phyloP scores from a whole-genome alignment of 139 green algal species.

The Coelastrella sp. region DNA sequence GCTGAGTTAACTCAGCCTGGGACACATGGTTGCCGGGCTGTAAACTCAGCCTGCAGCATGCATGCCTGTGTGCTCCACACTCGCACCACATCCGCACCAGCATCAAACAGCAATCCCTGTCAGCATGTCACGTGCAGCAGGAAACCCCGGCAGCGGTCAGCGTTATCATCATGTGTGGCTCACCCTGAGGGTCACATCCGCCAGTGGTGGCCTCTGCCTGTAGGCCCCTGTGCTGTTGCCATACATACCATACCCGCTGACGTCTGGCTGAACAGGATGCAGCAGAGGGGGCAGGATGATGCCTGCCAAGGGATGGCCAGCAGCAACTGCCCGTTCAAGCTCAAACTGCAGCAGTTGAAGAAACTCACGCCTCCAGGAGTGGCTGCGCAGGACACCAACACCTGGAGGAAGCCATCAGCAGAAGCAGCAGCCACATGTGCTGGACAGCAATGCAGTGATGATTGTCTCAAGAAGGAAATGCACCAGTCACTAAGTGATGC shows the following conservation, averaged over 20 bases:
- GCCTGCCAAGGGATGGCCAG: not conserved
- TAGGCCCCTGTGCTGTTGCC: not conserved
- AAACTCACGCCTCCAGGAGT: not conserved
- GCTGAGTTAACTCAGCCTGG: too few species aligned
- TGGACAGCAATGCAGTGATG: not conserved
- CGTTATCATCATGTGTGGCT: not conserved
- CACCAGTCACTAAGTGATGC: too few species aligned
- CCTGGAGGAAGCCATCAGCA: not conserved
- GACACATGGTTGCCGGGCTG: too few species aligned
- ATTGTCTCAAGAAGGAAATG: too few species aligned
- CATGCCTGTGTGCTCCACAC: too few species aligned
- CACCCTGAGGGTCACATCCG: not conserved
- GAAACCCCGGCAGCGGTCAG: not conserved
- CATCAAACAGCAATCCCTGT: too few species aligned
- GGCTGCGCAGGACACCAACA: conserved; percentile 7
- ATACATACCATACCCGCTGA: conserved; percentile 3
- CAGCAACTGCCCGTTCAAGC: not conserved
- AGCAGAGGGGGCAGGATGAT: not conserved
- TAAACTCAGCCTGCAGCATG: too few species aligned
- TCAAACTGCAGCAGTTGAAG: not conserved
- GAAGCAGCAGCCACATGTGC: not conserved
- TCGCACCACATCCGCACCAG: too few species aligned
- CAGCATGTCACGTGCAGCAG: not conserved
- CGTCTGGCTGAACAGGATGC: not conserved
- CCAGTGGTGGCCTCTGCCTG: not conserved